phyloP scores from a whole-genome alignment of 805 yeast species.

The Tetrapisispora taiwanensis region DNA sequence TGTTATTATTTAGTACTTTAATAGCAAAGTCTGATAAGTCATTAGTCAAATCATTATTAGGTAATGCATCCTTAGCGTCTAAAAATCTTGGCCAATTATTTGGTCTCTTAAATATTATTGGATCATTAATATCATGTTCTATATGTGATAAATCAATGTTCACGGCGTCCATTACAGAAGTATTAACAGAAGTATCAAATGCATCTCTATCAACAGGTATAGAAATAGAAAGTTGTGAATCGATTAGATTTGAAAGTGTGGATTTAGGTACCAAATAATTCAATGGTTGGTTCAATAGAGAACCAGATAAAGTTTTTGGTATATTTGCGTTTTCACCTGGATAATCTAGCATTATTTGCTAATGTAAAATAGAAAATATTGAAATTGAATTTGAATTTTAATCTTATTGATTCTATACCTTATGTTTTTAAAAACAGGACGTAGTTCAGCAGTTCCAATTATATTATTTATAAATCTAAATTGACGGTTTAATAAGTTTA shows the following conservation, averaged over 20 bases:
- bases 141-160: neutral
- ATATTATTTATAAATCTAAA: too few species aligned
- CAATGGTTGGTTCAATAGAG: conserved; percentile 20
- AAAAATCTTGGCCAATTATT: neutral
- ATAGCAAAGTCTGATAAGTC: conserved; percentile 21
- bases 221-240: conserved; percentile 6
- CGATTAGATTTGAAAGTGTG: conserved; percentile 12
- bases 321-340: conserved; percentile 23
- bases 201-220: conserved; percentile 4
- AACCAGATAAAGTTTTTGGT: conserved; percentile 21
- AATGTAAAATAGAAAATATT: too few species aligned
- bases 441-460: too few species aligned
- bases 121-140: conserved; percentile 1
- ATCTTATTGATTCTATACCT: too few species aligned
- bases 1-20: conserved; percentile 6
- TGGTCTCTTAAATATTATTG: conserved; percentile 15
- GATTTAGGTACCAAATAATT: conserved; percentile 24
- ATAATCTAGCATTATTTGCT: conserved; percentile 5
- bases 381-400: too few species aligned
- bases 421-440: too few species aligned
- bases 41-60: conserved; percentile 6
- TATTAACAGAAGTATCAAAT: conserved; percentile 4
- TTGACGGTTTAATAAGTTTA: too few species aligned
- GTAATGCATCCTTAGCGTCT: neutral
- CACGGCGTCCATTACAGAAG: neutral